Conservation (phyloP, 2,329 filamentous ascomycete species). For the Clarireedia hainanense region DNA sequence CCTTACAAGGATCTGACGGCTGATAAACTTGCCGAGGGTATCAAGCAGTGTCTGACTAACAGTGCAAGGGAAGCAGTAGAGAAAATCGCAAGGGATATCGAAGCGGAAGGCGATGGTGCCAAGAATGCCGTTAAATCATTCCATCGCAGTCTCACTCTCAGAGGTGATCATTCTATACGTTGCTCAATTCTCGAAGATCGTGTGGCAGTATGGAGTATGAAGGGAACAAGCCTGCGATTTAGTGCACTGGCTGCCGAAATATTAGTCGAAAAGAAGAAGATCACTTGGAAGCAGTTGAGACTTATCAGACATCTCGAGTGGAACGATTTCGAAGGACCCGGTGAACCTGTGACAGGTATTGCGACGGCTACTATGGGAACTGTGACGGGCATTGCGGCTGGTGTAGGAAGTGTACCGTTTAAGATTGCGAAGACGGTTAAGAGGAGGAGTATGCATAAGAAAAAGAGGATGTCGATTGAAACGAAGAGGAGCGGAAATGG, state of each 20-base stretch:
- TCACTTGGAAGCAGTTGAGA: conserved; percentile 56
- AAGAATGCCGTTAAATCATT: conserved; percentile 62
- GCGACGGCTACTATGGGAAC: conserved; percentile 54
- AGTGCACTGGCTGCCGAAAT: conserved; percentile 59
- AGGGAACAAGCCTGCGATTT: conserved; percentile 50
- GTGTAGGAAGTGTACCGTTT: conserved; percentile 56
- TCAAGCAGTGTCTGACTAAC: conserved; percentile 56
- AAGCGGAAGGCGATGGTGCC: conserved; percentile 56
- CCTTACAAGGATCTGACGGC: conserved; percentile 60
- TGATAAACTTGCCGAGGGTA: conserved; percentile 61
- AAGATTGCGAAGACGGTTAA: conserved; percentile 50
- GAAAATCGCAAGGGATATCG: conserved; percentile 54
- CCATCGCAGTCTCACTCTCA: conserved; percentile 49
- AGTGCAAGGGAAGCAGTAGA: conserved; percentile 50
- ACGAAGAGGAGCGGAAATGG: conserved; percentile 3
- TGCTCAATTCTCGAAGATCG: conserved; percentile 58
- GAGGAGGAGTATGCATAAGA: conserved; percentile 43
- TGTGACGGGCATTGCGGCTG: conserved; percentile 50
- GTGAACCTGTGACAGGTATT: conserved; percentile 62
- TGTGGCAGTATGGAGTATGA: conserved; percentile 59
- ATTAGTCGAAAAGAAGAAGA: conserved; percentile 50
- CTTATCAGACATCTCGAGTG: conserved; percentile 62
- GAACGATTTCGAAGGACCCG: conserved; percentile 71
- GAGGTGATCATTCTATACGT: conserved; percentile 47
- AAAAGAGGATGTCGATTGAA: conserved; percentile 26